These are phyloP conservation scores for Mycena rosella DNA, from an alignment of 768 basidiomycete genomes.

Conservation along the genomic window DNA sequence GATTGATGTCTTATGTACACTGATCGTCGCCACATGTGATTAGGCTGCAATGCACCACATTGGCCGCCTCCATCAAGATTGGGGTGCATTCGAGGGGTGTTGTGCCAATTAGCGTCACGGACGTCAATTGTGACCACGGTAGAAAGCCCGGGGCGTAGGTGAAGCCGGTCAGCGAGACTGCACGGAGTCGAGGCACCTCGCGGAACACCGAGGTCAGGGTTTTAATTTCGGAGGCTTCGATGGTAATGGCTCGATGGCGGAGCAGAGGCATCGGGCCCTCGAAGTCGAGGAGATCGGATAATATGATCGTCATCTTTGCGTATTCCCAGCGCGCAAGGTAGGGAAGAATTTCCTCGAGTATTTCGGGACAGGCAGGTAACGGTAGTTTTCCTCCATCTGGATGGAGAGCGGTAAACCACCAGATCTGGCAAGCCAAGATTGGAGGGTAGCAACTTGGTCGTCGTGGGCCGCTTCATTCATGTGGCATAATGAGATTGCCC, in stretches of 20 bases:
- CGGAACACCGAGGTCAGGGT: background rate
- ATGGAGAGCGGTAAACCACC: background rate
- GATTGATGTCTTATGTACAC: background rate
- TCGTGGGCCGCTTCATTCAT: background rate
- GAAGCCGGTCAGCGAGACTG: background rate
- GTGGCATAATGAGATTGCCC: background rate
- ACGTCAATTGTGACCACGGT: slow-evolving; percentile 21
- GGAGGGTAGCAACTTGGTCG: background rate
- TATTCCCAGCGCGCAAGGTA: background rate
- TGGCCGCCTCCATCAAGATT: background rate
- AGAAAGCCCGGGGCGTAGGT: background rate
- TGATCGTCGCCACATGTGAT: too few relatives aligned
- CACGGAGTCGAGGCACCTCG: background rate
- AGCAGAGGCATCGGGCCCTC: background rate
- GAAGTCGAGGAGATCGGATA: background rate
- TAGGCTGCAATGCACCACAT: background rate
- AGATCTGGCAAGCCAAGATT: background rate
- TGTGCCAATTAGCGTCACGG: background rate
- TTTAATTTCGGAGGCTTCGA: background rate
- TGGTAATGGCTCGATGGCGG: background rate
- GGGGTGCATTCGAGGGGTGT: background rate
- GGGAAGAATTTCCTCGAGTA: background rate
- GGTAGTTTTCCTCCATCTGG: background rate
- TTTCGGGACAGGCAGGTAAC: background rate
- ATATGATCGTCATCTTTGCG: background rate